Conservation (phyloP, 208 protist species). For the Wallacemonas sp. region DNA sequence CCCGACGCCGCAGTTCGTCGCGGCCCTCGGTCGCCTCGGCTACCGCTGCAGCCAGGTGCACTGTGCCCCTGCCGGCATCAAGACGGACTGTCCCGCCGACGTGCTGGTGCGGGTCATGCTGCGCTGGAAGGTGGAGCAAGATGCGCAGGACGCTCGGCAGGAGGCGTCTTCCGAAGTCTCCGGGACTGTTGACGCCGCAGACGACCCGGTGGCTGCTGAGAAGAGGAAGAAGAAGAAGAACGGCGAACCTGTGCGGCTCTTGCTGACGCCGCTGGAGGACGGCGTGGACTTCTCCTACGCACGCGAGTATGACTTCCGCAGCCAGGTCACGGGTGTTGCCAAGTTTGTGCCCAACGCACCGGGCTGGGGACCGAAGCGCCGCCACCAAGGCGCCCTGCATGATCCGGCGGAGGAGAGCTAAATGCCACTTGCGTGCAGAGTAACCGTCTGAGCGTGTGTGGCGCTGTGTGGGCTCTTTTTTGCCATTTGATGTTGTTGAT, state of each 20-base stretch:
- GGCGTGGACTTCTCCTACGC: constrained; percentile 80
- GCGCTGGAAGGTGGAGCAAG: constrained; percentile 55
- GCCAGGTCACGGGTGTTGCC: constrained; percentile 60
- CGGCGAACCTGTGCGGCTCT: constrained; percentile 11
- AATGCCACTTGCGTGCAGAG: neutral
- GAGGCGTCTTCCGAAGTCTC: neutral
- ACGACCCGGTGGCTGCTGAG: neutral
- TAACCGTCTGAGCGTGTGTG: neutral
- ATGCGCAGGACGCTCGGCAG: constrained; percentile 17
- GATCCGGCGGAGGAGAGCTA: constrained; percentile 17
- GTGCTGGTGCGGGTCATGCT: constrained; percentile 87
- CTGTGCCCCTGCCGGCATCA: constrained; percentile 82
- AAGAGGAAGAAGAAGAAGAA: constrained; percentile 11
- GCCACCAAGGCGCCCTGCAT: constrained; percentile 64
- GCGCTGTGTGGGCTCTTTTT: neutral
- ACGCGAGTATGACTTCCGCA: constrained; percentile 72
- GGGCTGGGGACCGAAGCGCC: constrained; percentile 82
- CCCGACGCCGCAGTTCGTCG: constrained; percentile 69
- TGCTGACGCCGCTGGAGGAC: constrained; percentile 36
- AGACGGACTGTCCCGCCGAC: constrained; percentile 90
- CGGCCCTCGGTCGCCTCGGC: constrained; percentile 72
- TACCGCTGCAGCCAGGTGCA: constrained; percentile 93
- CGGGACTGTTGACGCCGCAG: neutral
- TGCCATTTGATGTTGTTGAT: neutral
- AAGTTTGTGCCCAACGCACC: constrained; percentile 92